Evolutionary conservation across 2,329 filamentous ascomycete species (phyloP), one percentile per base, ranked within the genome.

Genomic region (Neonectria sp.): DNA sequence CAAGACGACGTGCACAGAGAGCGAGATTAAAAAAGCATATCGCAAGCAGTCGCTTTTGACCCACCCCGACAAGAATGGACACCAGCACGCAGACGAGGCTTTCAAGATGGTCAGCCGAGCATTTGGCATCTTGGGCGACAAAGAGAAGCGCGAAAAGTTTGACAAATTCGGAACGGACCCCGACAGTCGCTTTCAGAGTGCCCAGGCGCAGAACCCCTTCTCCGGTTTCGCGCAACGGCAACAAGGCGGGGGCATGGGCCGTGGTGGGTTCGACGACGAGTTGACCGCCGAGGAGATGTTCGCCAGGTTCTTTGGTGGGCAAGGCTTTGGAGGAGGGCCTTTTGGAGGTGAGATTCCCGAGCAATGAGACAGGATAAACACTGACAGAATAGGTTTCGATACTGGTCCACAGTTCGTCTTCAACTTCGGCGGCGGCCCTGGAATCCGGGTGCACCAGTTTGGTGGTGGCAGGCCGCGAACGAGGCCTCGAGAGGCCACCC

Each of bases 11-110:
- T 92, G 89, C 76, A 90, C 90, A 55, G 95, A 98, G 74, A 82
- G 86, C 69, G 95, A 98, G 77, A 95, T 99, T 79, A 99, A 98
- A 82, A 98, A 98, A 85, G 95, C 96, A 7, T 99, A 99, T 83
- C 90, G 95, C 78, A 98, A 97, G 84, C 88, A 97, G 79, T 96
- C 93, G 79, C 85, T 99, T 76, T 87, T 98, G 78, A 99, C 96
- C 67, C 96, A 99, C 86, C 96, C 96, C 70, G 96, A 99, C 86
- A 99, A 99, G 86, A 99, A 99, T 86, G 95, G 95, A 57, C 95
- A 98, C 80, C 92, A 95, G 43, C 91, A 97, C 67, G 95, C 96
- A 62, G 96, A 98, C 80, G 96, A 99, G 84, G 96, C 96, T 35
- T 99, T 99, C 85, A 99, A 99, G 86, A 93, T 98, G 93, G 95